phyloP scores from a whole-genome alignment of 2,329 filamentous ascomycete species.

The Pyricularia sp. region DNA sequence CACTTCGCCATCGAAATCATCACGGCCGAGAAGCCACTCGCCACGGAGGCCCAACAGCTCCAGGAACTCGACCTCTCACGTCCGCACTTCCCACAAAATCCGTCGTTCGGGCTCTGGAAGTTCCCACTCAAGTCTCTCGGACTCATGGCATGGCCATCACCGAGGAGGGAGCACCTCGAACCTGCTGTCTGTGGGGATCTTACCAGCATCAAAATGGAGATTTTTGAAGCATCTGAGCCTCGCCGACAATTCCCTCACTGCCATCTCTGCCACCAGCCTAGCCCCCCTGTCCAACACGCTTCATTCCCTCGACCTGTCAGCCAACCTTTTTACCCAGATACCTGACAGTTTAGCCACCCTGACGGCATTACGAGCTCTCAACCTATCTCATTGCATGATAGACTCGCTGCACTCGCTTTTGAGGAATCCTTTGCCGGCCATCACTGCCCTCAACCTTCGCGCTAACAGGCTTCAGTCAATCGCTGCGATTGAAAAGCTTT shows the following conservation, averaged over 20 bases:
- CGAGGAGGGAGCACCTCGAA: constrained; percentile 60
- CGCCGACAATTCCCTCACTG: constrained; percentile 80
- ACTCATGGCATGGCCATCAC: constrained; percentile 50
- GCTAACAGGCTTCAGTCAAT: constrained; percentile 79
- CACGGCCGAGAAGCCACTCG: constrained; percentile 62
- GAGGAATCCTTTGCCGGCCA: constrained; percentile 77
- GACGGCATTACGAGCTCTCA: constrained; percentile 78
- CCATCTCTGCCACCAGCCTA: constrained; percentile 62
- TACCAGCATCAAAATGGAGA: constrained; percentile 85
- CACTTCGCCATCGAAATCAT: constrained; percentile 28
- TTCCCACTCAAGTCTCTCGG: constrained; percentile 67
- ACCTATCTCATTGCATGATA: constrained; percentile 96
- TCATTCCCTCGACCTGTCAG: constrained; percentile 83
- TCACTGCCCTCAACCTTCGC: constrained; percentile 82
- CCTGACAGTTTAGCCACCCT: constrained; percentile 81
- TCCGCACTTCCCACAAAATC: constrained; percentile 59
- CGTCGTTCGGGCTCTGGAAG: constrained; percentile 83
- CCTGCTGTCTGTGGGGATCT: constrained; percentile 53
- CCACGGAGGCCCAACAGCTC: constrained; percentile 66
- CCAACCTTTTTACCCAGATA: constrained; percentile 86
- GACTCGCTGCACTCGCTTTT: constrained; percentile 80
- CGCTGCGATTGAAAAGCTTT: constrained; percentile 77
- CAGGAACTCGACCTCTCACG: constrained; percentile 55
- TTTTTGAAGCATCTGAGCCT: constrained; percentile 86
- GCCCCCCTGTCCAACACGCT: constrained; percentile 75